Base-by-base conservation (phyloP, 2,329 filamentous ascomycete species). In the Neofusicoccum umdonicola region DNA sequence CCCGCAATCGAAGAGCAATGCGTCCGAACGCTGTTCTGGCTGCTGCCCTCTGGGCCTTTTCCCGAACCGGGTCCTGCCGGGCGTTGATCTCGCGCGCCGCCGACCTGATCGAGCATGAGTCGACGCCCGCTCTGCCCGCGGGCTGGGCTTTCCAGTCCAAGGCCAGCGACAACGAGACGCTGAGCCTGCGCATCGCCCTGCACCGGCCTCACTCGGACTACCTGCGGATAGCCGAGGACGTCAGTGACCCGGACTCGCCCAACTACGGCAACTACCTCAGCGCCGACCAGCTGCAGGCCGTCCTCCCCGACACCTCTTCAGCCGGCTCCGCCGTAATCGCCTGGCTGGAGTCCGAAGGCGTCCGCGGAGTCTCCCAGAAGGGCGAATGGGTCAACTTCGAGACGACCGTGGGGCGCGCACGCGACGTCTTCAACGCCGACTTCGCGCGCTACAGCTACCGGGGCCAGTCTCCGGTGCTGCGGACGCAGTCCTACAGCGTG, bases 181-280 rank as follows among this genome's bases (percentile, higher is more conserved):
- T 67, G 22, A 35, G 35, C n/a, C 62, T 67, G 5, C 62, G 48
- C 17, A 57, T 67, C 27, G 56, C 66, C 12, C 35, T 67, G 2
- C 65, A 65, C 13, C 56, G 42, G 1, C 27, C 17, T 2, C 64
- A 66, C 15, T n/a, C 37, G 4, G 39, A 66, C 12, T 65, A 66
- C 27, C n/a, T 67, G 15, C 56, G 64, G n/a, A 51, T 66, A 12
- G 66, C 66, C 12, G 17, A 45, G 4, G 19, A 63, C 31, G 52
- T 67, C 22, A 66, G 65, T 39, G 41, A 67, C 7, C 82, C 82
- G 1, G 74, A 75, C 2, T 73, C 79, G 62, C 64, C 73, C 1
- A 69, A 72, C 11, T 84, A 84, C 67, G 82, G 82, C 19, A 70
- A 80, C 50, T 81, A 83, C 69, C 73, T 82, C 66, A 75, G 72